These are phyloP conservation scores for Fusarium duplospermum DNA, from an alignment of 2,329 filamentous ascomycete species.

Conservation along the genomic window DNA sequence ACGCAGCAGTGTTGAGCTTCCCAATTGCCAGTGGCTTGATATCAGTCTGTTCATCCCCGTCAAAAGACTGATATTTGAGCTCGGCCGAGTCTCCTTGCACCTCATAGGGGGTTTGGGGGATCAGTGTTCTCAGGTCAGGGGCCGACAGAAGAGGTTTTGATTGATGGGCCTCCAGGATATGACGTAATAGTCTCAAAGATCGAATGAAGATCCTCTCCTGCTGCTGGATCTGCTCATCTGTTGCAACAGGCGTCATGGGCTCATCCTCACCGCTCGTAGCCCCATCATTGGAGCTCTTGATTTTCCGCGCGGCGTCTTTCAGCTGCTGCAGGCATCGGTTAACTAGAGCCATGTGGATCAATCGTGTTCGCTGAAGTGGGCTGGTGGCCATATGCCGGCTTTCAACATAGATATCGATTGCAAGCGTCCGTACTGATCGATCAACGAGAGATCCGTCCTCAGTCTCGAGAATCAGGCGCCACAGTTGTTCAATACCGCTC, in stretches of 20 bases:
- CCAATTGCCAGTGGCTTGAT: conserved; percentile 75
- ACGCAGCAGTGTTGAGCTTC: conserved; percentile 75
- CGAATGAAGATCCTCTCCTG: conserved; percentile 72
- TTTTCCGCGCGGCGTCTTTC: conserved; percentile 66
- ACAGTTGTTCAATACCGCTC: conserved; percentile 77
- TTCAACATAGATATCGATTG: conserved; percentile 76
- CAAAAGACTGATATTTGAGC: conserved; percentile 80
- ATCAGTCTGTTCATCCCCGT: conserved; percentile 68
- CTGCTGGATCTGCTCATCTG: conserved; percentile 60
- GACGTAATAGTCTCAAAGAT: conserved; percentile 74
- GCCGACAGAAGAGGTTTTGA: conserved; percentile 69
- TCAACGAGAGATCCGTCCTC: conserved; percentile 73
- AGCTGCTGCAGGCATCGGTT: conserved; percentile 79
- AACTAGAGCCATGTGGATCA: conserved; percentile 76
- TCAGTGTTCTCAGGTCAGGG: conserved; percentile 66
- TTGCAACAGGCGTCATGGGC: conserved; percentile 62
- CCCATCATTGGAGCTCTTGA: conserved; percentile 62
- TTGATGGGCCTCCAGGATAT: conserved; percentile 75
- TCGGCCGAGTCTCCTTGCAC: conserved; percentile 73
- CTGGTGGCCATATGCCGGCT: conserved; percentile 63
- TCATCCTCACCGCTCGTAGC: conserved; percentile 60
- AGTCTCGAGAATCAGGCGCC: conserved; percentile 81
- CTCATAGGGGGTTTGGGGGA: conserved; percentile 62
- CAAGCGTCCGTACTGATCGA: conserved; percentile 76
- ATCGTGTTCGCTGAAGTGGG: conserved; percentile 62